Conservation (phyloP, 2,329 filamentous ascomycete genomes). For the Mollisia scopiformis region DNA sequence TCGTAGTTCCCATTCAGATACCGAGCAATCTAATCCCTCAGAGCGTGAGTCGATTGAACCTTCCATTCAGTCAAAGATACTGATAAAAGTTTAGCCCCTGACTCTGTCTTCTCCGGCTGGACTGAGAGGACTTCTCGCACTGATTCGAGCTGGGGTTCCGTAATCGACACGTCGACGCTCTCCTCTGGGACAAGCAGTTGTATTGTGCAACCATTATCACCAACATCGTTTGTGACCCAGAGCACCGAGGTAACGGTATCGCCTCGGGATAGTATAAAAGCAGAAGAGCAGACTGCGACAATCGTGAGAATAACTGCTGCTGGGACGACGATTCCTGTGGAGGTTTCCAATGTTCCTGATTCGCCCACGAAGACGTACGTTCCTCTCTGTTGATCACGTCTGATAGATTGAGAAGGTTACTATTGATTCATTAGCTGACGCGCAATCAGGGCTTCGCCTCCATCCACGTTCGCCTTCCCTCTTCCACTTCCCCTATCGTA, state of each 20-base stretch:
- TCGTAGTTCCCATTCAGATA: constrained; percentile 12
- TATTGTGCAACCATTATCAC: constrained; percentile 43
- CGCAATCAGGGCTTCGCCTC: constrained; percentile 10
- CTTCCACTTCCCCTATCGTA: constrained; percentile 12
- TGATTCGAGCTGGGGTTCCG: constrained; percentile 39
- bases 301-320: constrained; percentile 42
- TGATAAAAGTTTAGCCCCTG: constrained; percentile 31
- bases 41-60: constrained; percentile 21
- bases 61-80: background rate
- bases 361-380: constrained; percentile 20
- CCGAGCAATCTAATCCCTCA: constrained; percentile 25
- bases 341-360: constrained; percentile 23
- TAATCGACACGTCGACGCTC: constrained; percentile 30
- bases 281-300: constrained; percentile 38
- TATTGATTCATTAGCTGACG: constrained; percentile 3
- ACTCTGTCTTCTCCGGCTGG: constrained; percentile 50
- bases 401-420: background rate
- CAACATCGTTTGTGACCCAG: constrained; percentile 47
- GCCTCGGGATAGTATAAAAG: constrained; percentile 37
- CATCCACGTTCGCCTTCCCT: constrained; percentile 28
- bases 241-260: constrained; percentile 43
- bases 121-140: constrained; percentile 41
- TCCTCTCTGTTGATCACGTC: too few relatives aligned
- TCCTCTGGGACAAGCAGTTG: constrained; percentile 23
- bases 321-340: constrained; percentile 22